Evolutionary conservation across 2,329 filamentous ascomycete species (phyloP), one percentile per base, ranked within the genome.

Genomic region (Alternaria arbusti): DNA sequence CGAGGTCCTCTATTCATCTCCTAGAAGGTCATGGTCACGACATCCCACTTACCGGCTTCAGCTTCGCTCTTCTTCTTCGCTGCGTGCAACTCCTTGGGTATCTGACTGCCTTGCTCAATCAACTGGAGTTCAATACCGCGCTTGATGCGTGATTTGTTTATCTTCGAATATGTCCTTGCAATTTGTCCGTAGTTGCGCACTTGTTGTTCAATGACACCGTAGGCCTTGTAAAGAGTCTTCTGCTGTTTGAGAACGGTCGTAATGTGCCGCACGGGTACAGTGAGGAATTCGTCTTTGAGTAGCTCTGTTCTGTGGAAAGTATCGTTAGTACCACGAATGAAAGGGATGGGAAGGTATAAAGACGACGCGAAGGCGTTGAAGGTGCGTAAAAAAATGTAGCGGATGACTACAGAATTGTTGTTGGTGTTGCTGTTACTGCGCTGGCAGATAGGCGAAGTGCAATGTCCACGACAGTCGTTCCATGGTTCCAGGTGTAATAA

Each of bases 241-340:
- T 78, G 62, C 12, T 70, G 49, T 28, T 65, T 65, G 6, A 82
- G 51, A 2, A 72, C 70, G 20, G 73, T 69, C 17, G 67, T 66
- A 63, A 84, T 79, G 61, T 79, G 78, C 15, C 72, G 68, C 11
- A 74, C 71, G 2, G 81, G 78, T 6, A 83, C 70, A 8, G 74
- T 69, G 0, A 71, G 76, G 54, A 83, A 84, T 46, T 84, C 81
- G 55, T 82, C 78, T 65, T 82, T 82, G 12, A 84, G 74, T n/a
- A 79, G 46, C 7, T 73, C 69, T 44, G 63, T 8, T n/a, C 78
- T 80, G 54, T 11, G 54, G 7, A 23, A 10, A 64, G 13, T 20
- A 8, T 45, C 45, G 63, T 74, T 46, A 72, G 67, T 44, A 50
- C 59, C 17, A 40, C 22, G 45, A 15, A 50, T n/a, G 20, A 55